Percentiles rank a stretch among this genome's conserved stretches.
Conservation (phyloP, 2,329 filamentous ascomycete species). For the Neocucurbitaria cava region DNA sequence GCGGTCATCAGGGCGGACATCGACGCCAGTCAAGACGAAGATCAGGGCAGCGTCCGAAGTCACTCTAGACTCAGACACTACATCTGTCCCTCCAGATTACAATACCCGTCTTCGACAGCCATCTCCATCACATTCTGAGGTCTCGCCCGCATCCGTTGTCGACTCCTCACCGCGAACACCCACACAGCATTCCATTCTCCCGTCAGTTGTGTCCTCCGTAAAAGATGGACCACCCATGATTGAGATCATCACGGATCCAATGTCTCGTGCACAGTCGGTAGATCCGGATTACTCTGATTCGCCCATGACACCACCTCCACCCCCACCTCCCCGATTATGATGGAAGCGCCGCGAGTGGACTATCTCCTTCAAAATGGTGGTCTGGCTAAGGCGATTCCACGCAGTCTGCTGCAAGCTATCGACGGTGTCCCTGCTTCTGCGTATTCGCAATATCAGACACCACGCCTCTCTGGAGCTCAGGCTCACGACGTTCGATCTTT, state of each 20-base stretch:
- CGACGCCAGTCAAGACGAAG: constrained; percentile 27
- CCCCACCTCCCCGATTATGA: constrained; percentile 74
- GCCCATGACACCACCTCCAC: constrained; percentile 64
- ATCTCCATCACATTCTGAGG: constrained; percentile 46
- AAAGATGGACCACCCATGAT: constrained; percentile 49
- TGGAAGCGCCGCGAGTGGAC: constrained; percentile 82
- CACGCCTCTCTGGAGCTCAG: constrained; percentile 51
- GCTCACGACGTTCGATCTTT: constrained; percentile 70
- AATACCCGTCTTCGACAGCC: constrained; percentile 26
- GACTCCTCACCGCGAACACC: constrained; percentile 57
- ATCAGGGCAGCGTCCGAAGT: constrained; percentile 50
- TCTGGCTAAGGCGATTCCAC: constrained; percentile 73
- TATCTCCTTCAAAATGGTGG: constrained; percentile 92
- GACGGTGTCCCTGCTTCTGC: constrained; percentile 64
- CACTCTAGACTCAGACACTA: constrained; percentile 56
- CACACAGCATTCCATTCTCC: constrained; percentile 48
- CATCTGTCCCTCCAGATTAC: constrained; percentile 54
- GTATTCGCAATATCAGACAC: constrained; percentile 66
- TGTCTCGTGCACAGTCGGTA: constrained; percentile 41
- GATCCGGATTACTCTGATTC: constrained; percentile 54
- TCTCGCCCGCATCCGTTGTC: constrained; percentile 49
- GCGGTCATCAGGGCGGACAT: constrained; percentile 29
- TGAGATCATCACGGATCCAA: constrained; percentile 54
- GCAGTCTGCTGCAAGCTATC: constrained; percentile 72
- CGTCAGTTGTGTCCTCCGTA: constrained; percentile 37